Evolutionary conservation across 805 yeast species (phyloP).

Genomic region (Ogataea pilisensis): DNA sequence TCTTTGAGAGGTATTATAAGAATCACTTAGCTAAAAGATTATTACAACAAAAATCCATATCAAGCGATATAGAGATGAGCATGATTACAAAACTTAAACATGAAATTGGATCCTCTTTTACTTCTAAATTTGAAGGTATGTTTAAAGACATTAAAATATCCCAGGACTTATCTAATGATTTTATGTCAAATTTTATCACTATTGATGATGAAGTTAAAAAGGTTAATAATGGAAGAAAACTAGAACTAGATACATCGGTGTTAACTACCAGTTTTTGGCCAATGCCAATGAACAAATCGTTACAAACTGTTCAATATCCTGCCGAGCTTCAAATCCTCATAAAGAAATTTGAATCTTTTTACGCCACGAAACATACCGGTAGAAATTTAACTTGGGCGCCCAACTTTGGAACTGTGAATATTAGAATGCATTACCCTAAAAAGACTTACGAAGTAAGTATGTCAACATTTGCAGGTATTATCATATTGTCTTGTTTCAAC

Average conservation of each 20-base stretch:
- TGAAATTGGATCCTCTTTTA: constrained; percentile 75
- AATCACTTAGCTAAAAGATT: constrained; percentile 83
- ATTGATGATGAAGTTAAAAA: constrained; percentile 13
- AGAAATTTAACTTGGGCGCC: constrained; percentile 75
- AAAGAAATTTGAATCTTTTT: constrained; percentile 47
- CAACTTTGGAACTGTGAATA: constrained; percentile 76
- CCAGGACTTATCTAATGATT: constrained; percentile 41
- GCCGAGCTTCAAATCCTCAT: constrained; percentile 38
- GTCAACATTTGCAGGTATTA: constrained; percentile 77
- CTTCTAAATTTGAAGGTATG: constrained; percentile 83
- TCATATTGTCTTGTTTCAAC: constrained; percentile 63
- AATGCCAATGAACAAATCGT: constrained; percentile 38
- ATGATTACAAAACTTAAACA: constrained; percentile 64
- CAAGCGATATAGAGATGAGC: constrained; percentile 62
- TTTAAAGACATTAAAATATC: constrained; percentile 70
- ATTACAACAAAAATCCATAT: constrained; percentile 40
- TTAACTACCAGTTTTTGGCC: constrained; percentile 71
- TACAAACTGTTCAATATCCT: constrained; percentile 39
- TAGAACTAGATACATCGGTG: constrained; percentile 46
- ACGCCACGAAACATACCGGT: constrained; percentile 49
- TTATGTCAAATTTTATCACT: constrained; percentile 22
- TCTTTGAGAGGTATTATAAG: constrained; percentile 80
- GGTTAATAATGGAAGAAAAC: constrained; percentile 29
- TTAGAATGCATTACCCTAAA: constrained; percentile 64
- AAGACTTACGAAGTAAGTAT: constrained; percentile 73